Conservation (phyloP, 176 grass and related monocot species). For the Carex pumila region DNA sequence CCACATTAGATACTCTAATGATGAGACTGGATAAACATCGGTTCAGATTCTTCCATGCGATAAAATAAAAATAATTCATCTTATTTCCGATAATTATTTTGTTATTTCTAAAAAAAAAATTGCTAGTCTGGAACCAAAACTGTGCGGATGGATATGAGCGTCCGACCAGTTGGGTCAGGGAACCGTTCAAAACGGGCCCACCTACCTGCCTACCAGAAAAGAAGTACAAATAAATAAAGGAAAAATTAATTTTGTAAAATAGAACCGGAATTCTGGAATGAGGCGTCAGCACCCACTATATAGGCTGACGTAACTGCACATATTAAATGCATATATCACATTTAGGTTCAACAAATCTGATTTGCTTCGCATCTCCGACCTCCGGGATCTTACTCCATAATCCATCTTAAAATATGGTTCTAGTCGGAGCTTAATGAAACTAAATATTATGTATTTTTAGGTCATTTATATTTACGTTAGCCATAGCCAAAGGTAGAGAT, state of each 20-base stretch:
- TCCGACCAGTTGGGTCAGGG: not conserved
- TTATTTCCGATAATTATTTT: no score
- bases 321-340: not conserved
- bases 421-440: not conserved
- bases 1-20: no score
- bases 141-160: not conserved
- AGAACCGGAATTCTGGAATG: not conserved
- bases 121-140: no score
- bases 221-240: conserved; percentile 1
- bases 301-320: not conserved
- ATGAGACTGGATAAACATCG: no score
- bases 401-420: not conserved
- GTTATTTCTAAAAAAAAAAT: no score
- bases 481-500: not conserved
- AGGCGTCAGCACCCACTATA: conserved; percentile 1
- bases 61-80: no score
- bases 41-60: no score
- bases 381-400: not conserved
- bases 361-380: not conserved
- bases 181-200: conserved; percentile 7
- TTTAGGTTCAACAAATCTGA: not conserved
- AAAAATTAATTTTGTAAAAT: not conserved
- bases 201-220: not conserved
- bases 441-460: not conserved
- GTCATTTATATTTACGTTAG: not conserved